Conservation (phyloP, 2,329 filamentous ascomycete genomes). For the Claviceps pazoutovae region DNA sequence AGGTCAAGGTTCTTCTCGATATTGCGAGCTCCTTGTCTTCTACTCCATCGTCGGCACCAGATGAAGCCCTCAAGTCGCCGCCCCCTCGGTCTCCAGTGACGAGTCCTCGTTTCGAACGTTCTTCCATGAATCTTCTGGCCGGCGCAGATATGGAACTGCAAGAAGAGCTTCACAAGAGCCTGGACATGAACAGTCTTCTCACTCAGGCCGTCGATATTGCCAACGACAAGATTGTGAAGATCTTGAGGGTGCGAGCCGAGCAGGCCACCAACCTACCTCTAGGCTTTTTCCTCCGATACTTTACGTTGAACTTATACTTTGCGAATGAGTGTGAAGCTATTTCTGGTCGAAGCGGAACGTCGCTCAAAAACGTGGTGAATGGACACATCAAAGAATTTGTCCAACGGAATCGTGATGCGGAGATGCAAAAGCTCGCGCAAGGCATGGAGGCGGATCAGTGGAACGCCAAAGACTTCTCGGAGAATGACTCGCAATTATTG, state of each 20-base stretch:
- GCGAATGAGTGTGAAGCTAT: slow-evolving; percentile 78
- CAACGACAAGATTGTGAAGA: slow-evolving; percentile 61
- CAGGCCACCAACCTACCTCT: slow-evolving; percentile 56
- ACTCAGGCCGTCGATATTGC: slow-evolving; percentile 70
- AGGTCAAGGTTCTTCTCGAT: slow-evolving; percentile 89
- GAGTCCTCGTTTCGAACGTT: slow-evolving; percentile 31
- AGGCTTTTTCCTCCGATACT: slow-evolving; percentile 63
- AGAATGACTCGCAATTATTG: slow-evolving; percentile 46
- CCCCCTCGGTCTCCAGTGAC: slow-evolving; percentile 36
- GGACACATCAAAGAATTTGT: slow-evolving; percentile 72
- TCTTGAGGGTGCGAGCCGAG: slow-evolving; percentile 64
- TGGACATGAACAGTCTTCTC: slow-evolving; percentile 66
- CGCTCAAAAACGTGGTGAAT: slow-evolving; percentile 67
- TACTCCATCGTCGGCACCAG: slow-evolving; percentile 16
- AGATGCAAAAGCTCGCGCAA: slow-evolving; percentile 61
- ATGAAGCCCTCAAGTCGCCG: slow-evolving; percentile 30
- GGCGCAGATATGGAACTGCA: slow-evolving; percentile 37
- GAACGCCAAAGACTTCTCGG: slow-evolving; percentile 62
- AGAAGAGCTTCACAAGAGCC: slow-evolving; percentile 60
- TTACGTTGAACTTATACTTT: slow-evolving; percentile 69
- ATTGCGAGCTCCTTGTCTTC: slow-evolving; percentile 61
- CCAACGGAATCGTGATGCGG: slow-evolving; percentile 52
- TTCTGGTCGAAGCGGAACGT: slow-evolving; percentile 61
- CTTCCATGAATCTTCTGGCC: slow-evolving; percentile 11
- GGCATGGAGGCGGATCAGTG: slow-evolving; percentile 71